Base-by-base conservation (phyloP, 345 rosid species). In the Syzygium aromaticum region DNA sequence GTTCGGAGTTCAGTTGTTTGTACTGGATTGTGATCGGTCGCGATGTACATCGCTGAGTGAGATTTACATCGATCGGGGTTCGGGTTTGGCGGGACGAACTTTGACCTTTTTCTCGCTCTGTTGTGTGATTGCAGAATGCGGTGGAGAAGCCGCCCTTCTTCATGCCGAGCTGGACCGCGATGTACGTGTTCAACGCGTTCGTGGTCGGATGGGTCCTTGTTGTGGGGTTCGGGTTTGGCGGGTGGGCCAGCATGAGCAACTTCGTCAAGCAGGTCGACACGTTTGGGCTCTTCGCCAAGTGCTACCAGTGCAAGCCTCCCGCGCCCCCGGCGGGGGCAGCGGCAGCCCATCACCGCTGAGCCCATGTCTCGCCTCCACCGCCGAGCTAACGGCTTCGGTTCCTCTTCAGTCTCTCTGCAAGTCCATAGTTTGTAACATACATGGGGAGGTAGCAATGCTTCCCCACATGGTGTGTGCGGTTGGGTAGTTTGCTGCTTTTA, bases 291-390 rank as follows among this genome's bases (percentile, higher is more conserved):
- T 98, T 98, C 23, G 98, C 99, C 3, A 98, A 95, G 92, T 98
- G 99, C 92, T 98, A 98, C 90, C 99, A 98, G 86, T 98, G 99
- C 95, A 95, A 98, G 87, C 89, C 99, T 14, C 93, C 97, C 3
- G 54, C 85, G 19, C 89, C 98, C 8, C 87, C 92, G 2, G 78
- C 90, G 1, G 92, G 91, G 8, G 90, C 92, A 0, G 89, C 92
- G 0, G 73, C 92, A 1, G 52, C 91, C 49, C 86, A n/a, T 51
- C 93, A 90, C 10, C 93, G 88, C 46, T 84, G 30, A 84, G 54
- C 64, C 86, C 51, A 17, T 28, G 43, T n/a, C 84, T 83, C 85
- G 22, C 59, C 52, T 28, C 30, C 23, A 8, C 53, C 52, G 3
- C 30, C 61, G 25, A 38, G 82, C 11, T 0, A 73, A 40, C 21